Conservation (phyloP, 2,329 filamentous ascomycete species). For the Claviceps purpurea region DNA sequence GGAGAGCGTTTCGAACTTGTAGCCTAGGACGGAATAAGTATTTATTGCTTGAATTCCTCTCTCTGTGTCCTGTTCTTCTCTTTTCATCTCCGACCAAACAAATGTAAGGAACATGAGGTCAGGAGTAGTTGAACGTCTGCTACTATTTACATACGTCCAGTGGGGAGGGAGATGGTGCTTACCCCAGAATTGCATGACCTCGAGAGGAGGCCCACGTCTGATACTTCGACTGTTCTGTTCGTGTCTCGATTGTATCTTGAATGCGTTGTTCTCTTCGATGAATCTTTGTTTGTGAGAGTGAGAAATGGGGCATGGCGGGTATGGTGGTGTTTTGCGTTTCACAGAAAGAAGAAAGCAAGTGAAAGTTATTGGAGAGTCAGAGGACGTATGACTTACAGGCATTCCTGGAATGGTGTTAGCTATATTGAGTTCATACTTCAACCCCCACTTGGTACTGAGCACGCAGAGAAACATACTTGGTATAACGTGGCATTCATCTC, state of each 20-base stretch:
- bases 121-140: not conserved
- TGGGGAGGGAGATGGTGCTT: slow-evolving; percentile 4
- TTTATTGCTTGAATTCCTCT: not conserved
- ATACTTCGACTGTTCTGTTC: slow-evolving; percentile 31
- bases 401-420: slow-evolving; percentile 26
- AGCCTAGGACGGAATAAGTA: slow-evolving; percentile 41
- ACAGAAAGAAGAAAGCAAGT: not conserved
- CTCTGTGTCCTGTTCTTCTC: not conserved
- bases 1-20: slow-evolving; percentile 88
- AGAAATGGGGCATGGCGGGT: no score
- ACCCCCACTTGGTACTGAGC: slow-evolving; percentile 6
- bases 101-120: no score
- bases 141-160: not conserved
- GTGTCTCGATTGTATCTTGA: slow-evolving; percentile 50
- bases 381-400: slow-evolving; percentile 30
- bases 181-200: slow-evolving; percentile 93
- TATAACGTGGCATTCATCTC: slow-evolving; percentile 92
- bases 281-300: slow-evolving; percentile 42
- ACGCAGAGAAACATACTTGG: slow-evolving; percentile 48
- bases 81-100: not conserved
- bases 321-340: not conserved
- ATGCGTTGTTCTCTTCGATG: slow-evolving; percentile 78
- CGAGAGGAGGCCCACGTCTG: slow-evolving; percentile 40
- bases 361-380: no score
- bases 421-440: not conserved